Evolutionary conservation across 106 monocot genomes (phyloP), one percentile per base, ranked within the genome.

Genomic region (Ottelia alismoides): DNA sequence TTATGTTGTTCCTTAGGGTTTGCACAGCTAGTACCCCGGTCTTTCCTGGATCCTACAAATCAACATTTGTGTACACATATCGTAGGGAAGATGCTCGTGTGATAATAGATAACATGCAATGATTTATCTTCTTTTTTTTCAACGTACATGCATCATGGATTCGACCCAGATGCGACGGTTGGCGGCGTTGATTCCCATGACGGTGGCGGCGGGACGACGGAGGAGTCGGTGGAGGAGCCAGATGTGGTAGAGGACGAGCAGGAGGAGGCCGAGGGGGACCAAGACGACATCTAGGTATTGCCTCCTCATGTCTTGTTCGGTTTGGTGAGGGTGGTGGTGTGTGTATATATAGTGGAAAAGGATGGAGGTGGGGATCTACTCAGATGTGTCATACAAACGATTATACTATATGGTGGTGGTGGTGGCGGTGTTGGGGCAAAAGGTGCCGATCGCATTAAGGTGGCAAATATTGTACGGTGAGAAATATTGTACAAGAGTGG

Each of bases 1-100:
- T 87, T 30, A 92, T 92, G 74, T 76, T 92, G 79, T 92, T 87
- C 43, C 86, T 25, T 31, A 92, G 50, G 0, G 79, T 87, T 31
- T 92, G 92, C 49, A 92, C 85, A 2, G 92, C 82, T 46, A 82
- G 60, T 16, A 57, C 35, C 14, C 40, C 40, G 0, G 40, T 57
- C 43, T 44, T 57, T 1, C 21, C 55, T 31, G 55, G 55, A 19
- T 55, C 55, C 55, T 55, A 17, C 43, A 44, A 11, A 11, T 44
- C 12, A 0, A 1, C 20, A 6, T 16, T 28, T 30, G 20, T 35
- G 12, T 57, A 11, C 11, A 53, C 5, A 53, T 16, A 53, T 12
- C 26, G 6, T 27, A 2, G 1, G 27, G 28, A 0, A 25, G 6
- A 25, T 11, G 2, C 14, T n/a, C 25, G 19, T 10, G 20, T 20